Base-by-base conservation (phyloP, 306 rosid species). In the Mucuna pruriens region DNA sequence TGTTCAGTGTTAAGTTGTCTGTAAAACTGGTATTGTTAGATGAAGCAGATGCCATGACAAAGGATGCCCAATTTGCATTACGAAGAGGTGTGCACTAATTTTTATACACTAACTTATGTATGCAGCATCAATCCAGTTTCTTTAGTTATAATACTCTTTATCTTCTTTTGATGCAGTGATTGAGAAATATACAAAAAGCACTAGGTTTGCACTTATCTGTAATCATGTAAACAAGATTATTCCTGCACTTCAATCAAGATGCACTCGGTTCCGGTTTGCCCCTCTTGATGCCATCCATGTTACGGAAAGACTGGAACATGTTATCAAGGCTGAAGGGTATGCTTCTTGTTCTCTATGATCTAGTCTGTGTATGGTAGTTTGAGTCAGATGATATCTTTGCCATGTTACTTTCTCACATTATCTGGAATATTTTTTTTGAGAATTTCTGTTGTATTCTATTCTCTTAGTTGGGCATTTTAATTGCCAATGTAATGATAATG, bases 1-100 rank as follows among this genome's bases (percentile, higher is more conserved):
- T 72, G 75, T 89, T 85, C 87, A 93, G 92, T 60, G 88, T 87
- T 42, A 96, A 93, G 89, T 23, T 90, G 20, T 83, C 92, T 64
- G 97, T 96, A 33, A 96, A 96, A 85, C 80, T 96, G 92, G 84
- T 96, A 39, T 84, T 96, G 76, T 83, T 96, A 78, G 99, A 92
- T 82, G 97, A 93, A 87, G 99, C 99, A 0, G 99, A 96, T 85
- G 99, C 99, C 45, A 96, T 96, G 98, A 96, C 98, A 54, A 96
- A 92, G 88, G 98, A 96, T 80, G 99, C 98, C 66, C 98, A 96
- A 62, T 96, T 90, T 89, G 98, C 98, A 74, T 80, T 96, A 79
- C 91, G 99, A 65, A 92, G 98, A 90, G 99, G 99, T 96, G 81
- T 73, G 39, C 15, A 26, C 63, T 61, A 26, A 62, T 63, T 29